A percentile compares a stretch with the other conserved stretches of the same genome.
Conservation (phyloP, 768 basidiomycete species). For the Hydnomerulius pinastri region DNA sequence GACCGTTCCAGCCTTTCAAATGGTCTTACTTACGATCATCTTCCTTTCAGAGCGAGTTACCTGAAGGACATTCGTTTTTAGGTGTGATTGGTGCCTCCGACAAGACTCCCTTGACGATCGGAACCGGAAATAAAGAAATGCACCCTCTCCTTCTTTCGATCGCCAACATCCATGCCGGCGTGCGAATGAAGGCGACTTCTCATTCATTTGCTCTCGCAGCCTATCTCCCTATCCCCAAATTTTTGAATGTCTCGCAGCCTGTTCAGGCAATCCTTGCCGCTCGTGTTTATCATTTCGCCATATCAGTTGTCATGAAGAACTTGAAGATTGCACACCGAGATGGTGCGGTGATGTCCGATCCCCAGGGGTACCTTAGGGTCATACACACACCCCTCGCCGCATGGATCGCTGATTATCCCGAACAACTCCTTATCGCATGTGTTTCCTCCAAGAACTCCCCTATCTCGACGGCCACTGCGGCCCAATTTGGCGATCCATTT, state of each 20-base stretch:
- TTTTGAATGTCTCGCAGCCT: slow-evolving; percentile 17
- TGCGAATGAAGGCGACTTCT: slow-evolving; percentile 34
- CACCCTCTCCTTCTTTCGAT: slow-evolving; percentile 34
- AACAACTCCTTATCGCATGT: slow-evolving; percentile 16
- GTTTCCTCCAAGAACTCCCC: slow-evolving; percentile 12
- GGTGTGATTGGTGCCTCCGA: slow-evolving; percentile 34
- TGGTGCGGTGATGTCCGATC: slow-evolving; percentile 33
- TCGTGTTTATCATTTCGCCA: slow-evolving; percentile 28
- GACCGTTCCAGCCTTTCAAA: background rate
- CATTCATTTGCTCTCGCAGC: slow-evolving; percentile 29
- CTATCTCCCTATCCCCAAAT: slow-evolving; percentile 34
- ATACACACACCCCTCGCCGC: slow-evolving; percentile 14
- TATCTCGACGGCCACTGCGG: slow-evolving; percentile 10
- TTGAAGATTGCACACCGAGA: slow-evolving; percentile 29
- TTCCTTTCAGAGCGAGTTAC: slow-evolving; percentile 4
- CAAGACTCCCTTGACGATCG: slow-evolving; percentile 34
- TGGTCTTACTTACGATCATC: background rate
- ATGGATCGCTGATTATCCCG: slow-evolving; percentile 22
- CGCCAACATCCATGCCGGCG: slow-evolving; percentile 33
- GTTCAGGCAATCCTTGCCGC: slow-evolving; percentile 29
- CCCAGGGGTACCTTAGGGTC: slow-evolving; percentile 4
- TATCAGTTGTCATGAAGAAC: slow-evolving; percentile 31
- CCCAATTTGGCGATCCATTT: slow-evolving; percentile 18
- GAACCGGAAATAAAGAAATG: slow-evolving; percentile 32
- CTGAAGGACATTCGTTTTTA: slow-evolving; percentile 27